These are phyloP conservation scores for Thinopyrum elongatum DNA, from an alignment of 176 grass and related monocot species.

Conservation along the genomic window DNA sequence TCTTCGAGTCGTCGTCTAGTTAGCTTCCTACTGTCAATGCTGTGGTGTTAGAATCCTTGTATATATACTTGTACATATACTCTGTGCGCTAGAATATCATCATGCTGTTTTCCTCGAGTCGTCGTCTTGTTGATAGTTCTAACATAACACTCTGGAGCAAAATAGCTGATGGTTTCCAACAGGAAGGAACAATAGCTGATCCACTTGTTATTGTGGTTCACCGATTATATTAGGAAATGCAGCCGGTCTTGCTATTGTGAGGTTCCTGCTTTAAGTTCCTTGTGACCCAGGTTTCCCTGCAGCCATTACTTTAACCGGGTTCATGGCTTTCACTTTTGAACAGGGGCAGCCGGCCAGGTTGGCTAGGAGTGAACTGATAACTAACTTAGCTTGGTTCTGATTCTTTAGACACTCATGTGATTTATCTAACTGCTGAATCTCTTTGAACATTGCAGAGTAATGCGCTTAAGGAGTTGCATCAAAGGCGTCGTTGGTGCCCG, in stretches of 20 bases:
- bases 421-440: neutral
- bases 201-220: too few relatives aligned
- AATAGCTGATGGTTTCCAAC: too few relatives aligned
- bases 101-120: too few relatives aligned
- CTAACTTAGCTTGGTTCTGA: neutral
- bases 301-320: slow-evolving; percentile 11
- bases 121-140: too few relatives aligned
- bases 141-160: too few relatives aligned
- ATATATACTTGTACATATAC: too few relatives aligned
- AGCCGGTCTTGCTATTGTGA: neutral
- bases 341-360: slow-evolving; percentile 25
- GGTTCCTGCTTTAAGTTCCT: neutral
- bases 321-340: slow-evolving; percentile 22
- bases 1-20: neutral
- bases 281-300: slow-evolving; percentile 27
- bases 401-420: neutral
- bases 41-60: too few relatives aligned
- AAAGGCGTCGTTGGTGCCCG: slow-evolving; percentile 82
- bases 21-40: too few relatives aligned
- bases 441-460: slow-evolving; percentile 34
- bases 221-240: too few relatives aligned
- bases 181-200: too few relatives aligned
- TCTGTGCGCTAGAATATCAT: too few relatives aligned
- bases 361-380: neutral
- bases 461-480: slow-evolving; percentile 34